Evolutionary conservation across 805 yeast species (phyloP).

Genomic region (Hanseniaspora singularis): DNA sequence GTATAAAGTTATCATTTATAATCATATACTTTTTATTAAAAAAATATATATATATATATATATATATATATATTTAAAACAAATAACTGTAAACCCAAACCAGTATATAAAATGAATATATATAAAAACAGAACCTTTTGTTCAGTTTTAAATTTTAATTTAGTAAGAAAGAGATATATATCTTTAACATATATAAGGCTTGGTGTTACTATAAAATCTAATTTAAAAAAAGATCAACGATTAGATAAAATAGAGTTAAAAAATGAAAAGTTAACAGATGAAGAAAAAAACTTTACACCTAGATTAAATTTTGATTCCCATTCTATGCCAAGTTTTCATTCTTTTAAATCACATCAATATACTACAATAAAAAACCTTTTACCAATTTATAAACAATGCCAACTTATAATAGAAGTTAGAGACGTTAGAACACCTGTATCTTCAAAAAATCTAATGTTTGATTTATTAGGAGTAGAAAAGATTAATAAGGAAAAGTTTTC

Average conservation of each 20-base stretch:
- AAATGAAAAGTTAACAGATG: neutral
- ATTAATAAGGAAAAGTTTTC: neutral
- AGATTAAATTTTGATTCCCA: slow-evolving; percentile 62
- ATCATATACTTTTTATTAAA: too few relatives aligned
- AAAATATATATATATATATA: too few relatives aligned
- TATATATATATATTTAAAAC: too few relatives aligned
- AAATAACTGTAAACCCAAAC: too few relatives aligned
- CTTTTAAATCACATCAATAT: slow-evolving; percentile 84
- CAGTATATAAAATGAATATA: too few relatives aligned
- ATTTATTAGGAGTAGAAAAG: slow-evolving; percentile 22
- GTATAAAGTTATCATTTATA: too few relatives aligned
- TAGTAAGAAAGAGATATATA: neutral
- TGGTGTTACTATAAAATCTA: neutral
- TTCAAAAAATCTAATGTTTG: slow-evolving; percentile 70
- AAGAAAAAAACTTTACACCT: slow-evolving; percentile 42
- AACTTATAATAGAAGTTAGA: slow-evolving; percentile 69
- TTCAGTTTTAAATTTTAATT: neutral
- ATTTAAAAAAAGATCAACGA: neutral
- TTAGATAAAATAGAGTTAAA: neutral
- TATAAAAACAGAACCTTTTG: too few relatives aligned
- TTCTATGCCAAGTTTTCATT: slow-evolving; percentile 48
- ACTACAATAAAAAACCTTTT: slow-evolving; percentile 60
- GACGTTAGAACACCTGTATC: slow-evolving; percentile 84
- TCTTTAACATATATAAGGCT: neutral
- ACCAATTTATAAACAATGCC: slow-evolving; percentile 64